Percentiles rank a stretch among this genome's conserved stretches.
phyloP scores from a whole-genome alignment of 345 rosid species.

The Populus davidiana region DNA sequence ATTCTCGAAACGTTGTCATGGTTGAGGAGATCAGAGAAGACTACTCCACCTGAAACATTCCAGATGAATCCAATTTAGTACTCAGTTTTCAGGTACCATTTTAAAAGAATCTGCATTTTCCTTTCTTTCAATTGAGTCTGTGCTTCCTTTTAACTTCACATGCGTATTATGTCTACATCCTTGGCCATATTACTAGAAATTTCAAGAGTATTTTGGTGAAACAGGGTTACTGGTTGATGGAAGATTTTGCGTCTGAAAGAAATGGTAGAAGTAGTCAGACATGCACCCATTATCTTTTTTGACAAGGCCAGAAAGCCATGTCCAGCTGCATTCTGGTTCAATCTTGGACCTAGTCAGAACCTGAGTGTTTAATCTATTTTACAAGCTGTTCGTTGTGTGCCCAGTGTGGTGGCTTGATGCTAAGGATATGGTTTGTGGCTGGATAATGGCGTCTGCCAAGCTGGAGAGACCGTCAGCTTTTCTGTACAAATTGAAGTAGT shows the following conservation, averaged over 20 bases:
- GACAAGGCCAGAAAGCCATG: conserved; percentile 6
- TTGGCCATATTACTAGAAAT: background rate
- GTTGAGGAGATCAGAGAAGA: conserved; percentile 39
- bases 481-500: background rate
- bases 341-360: background rate
- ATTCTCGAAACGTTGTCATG: conserved; percentile 50
- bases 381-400: conserved; percentile 6
- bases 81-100: conserved; percentile 1
- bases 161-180: background rate
- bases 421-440: background rate
- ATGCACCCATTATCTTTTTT: background rate
- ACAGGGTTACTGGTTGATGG: conserved; percentile 3
- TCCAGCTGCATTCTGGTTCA: conserved; percentile 1
- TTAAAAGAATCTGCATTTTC: background rate
- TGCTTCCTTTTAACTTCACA: background rate
- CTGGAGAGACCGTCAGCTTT: conserved; percentile 4
- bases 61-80: conserved; percentile 61
- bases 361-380: background rate
- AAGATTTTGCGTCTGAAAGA: conserved; percentile 1
- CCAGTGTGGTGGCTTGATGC: background rate
- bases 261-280: background rate
- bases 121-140: too few species aligned
- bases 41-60: conserved; percentile 41
- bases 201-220: conserved; percentile 8
- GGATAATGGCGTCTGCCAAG: conserved; percentile 1